A percentile compares a stretch with the other conserved stretches of the same genome.
Evolutionary conservation across 495 filamentous ascomycete genomes (phyloP).

Genomic region (Achaetomiella virescens): DNA sequence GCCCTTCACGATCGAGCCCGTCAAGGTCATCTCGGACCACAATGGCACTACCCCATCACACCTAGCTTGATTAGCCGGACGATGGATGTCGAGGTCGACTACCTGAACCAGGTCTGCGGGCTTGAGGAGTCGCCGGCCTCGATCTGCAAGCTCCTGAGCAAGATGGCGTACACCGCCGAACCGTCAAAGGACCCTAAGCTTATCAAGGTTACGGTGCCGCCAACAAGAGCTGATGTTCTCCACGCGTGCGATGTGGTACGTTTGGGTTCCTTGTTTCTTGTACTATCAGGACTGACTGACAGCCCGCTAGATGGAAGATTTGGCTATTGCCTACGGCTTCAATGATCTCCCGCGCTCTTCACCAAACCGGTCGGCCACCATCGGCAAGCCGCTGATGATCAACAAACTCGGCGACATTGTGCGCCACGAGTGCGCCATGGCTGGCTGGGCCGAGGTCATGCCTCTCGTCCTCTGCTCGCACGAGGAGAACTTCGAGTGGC

Average conservation of each 20-base stretch:
- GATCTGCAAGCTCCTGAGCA: constrained; percentile 68
- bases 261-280: background rate
- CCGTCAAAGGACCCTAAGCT: constrained; percentile 63
- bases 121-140: constrained; percentile 62
- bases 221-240: constrained; percentile 87
- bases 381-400: constrained; percentile 79
- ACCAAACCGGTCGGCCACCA: constrained; percentile 74
- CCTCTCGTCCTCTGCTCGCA: constrained; percentile 95
- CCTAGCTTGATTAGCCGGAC: constrained; percentile 71
- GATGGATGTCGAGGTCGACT: constrained; percentile 77
- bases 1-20: constrained; percentile 86
- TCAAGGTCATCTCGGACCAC: constrained; percentile 85
- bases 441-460: constrained; percentile 94
- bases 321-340: constrained; percentile 92
- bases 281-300: constrained; percentile 5
- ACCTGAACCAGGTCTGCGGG: constrained; percentile 88
- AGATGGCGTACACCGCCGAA: constrained; percentile 76
- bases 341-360: constrained; percentile 82
- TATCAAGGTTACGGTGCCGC: constrained; percentile 75
- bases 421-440: constrained; percentile 82
- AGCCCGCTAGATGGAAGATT: constrained; percentile 71
- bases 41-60: constrained; percentile 70
- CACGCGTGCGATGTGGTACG: constrained; percentile 82
- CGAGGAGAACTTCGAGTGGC: constrained; percentile 96
- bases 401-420: constrained; percentile 95